A percentile compares a stretch with the other conserved stretches of the same genome.
Evolutionary conservation across 257 asterid species (phyloP).

Genomic region (Lithospermum erythrorhizon): DNA sequence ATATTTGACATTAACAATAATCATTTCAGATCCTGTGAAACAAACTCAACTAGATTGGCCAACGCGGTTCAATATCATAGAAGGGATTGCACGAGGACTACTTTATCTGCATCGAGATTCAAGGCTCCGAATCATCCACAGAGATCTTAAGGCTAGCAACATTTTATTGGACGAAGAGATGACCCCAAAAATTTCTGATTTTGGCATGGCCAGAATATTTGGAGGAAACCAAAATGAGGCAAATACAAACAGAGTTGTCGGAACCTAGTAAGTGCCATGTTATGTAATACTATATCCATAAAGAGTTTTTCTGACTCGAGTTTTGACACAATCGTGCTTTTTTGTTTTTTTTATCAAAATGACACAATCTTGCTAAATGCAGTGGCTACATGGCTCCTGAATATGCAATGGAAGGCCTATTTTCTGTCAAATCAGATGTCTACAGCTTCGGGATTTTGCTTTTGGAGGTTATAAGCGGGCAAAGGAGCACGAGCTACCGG

Average conservation of each 20-base stretch:
- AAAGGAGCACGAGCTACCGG: constrained; percentile 43
- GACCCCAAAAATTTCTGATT: constrained; percentile 92
- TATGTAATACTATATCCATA: background rate
- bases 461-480: constrained; percentile 67
- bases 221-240: constrained; percentile 3
- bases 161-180: constrained; percentile 73
- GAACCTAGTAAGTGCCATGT: background rate
- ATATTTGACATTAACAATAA: background rate
- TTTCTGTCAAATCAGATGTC: constrained; percentile 81
- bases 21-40: constrained; percentile 25
- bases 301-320: background rate
- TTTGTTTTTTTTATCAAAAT: no score
- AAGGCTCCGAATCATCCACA: constrained; percentile 72
- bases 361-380: constrained; percentile 5
- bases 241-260: constrained; percentile 1
- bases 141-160: constrained; percentile 84
- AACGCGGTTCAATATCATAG: background rate
- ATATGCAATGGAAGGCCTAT: constrained; percentile 88
- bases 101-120: constrained; percentile 62
- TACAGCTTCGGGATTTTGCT: constrained; percentile 78
- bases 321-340: constrained; percentile 3
- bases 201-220: constrained; percentile 89
- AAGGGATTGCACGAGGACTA: constrained; percentile 5
- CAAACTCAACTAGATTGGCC: background rate
- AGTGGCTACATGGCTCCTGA: constrained; percentile 98